A percentile compares a stretch with the other conserved stretches of the same genome.
Conservation (phyloP, 2,329 filamentous ascomycete genomes). For the Colletotrichum gigasporum region DNA sequence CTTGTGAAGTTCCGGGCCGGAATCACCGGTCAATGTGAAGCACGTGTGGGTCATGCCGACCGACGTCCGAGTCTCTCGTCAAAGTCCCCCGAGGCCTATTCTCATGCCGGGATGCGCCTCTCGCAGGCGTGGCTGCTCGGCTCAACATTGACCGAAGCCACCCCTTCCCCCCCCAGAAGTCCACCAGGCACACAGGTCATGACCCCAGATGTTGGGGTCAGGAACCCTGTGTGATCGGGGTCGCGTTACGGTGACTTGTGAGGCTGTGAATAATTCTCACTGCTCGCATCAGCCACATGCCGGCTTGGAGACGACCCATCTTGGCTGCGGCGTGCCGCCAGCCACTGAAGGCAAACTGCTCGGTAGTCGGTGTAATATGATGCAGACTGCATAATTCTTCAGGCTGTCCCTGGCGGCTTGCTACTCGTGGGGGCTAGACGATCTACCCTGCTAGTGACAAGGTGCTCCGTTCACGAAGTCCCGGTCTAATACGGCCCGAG, state of each 20-base stretch:
- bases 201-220: background rate
- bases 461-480: background rate
- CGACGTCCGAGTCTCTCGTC: background rate
- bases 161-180: background rate
- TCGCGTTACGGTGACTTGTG: background rate
- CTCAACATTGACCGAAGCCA: constrained; percentile 1
- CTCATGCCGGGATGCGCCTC: background rate
- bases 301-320: background rate
- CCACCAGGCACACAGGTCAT: background rate
- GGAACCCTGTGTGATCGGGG: background rate
- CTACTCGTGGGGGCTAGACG: background rate
- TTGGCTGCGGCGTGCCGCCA: background rate
- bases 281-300: background rate
- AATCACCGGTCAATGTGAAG: background rate
- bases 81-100: background rate
- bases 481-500: constrained; percentile 9
- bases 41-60: background rate
- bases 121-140: background rate
- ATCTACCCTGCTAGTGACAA: no score
- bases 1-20: background rate
- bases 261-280: background rate
- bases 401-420: no score
- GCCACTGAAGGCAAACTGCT: background rate
- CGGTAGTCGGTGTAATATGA: background rate
- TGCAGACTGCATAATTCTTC: background rate